phyloP scores from a whole-genome alignment of 2,329 filamentous ascomycete species.

The Beauveria rudraprayagi region DNA sequence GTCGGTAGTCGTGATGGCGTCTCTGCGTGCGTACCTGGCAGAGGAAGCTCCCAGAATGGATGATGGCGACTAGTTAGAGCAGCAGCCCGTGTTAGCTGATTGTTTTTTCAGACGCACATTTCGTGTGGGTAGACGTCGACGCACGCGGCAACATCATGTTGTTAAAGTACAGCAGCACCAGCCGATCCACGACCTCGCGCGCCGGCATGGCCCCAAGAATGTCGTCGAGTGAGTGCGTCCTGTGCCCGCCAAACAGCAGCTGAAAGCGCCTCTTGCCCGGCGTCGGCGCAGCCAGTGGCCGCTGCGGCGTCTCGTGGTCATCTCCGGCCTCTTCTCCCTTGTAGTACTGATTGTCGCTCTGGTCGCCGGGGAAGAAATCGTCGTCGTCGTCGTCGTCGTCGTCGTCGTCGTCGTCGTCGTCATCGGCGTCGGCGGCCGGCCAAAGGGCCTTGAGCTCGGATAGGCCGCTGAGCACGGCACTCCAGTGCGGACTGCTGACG shows the following conservation, averaged over 20 bases:
- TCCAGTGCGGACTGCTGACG: slow-evolving; percentile 9
- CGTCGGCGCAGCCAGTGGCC: background rate
- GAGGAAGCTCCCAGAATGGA: slow-evolving; percentile 2
- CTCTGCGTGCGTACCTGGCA: background rate
- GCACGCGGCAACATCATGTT: slow-evolving; percentile 4
- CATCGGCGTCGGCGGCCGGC: background rate
- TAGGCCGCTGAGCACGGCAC: slow-evolving; percentile 3
- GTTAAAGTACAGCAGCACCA: slow-evolving; percentile 6
- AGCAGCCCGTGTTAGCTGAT: background rate
- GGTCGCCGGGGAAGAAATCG: slow-evolving; percentile 3
- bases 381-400: background rate
- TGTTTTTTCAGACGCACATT: background rate
- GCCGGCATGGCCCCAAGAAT: background rate
- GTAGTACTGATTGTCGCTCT: slow-evolving; percentile 7
- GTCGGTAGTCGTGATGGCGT: background rate
- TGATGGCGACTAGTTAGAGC: background rate
- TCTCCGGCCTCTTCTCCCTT: background rate
- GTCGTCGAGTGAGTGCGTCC: background rate
- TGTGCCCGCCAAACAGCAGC: slow-evolving; percentile 5
- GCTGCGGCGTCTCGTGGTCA: background rate
- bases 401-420: background rate
- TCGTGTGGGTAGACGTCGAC: background rate
- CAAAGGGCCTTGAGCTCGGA: slow-evolving; percentile 4
- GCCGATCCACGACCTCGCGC: background rate
- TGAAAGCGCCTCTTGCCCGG: background rate